Percentiles rank a stretch among this genome's conserved stretches.
phyloP scores from a whole-genome alignment of 768 basidiomycete genomes.

The Hypholoma sublateritium region DNA sequence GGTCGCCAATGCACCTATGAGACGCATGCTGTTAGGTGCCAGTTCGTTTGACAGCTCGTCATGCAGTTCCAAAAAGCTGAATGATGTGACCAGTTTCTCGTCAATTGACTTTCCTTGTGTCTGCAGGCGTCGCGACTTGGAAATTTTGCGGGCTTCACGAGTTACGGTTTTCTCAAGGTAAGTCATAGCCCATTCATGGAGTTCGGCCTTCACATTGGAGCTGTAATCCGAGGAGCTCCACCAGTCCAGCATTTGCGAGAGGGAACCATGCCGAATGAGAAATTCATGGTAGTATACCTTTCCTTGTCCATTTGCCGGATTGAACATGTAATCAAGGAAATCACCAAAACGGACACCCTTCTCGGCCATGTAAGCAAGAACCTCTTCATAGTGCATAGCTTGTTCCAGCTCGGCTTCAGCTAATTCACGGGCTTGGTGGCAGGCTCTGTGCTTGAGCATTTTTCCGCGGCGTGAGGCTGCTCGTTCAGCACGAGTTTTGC shows the following conservation, averaged over 20 bases:
- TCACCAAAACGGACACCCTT: background rate
- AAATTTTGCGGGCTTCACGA: slow-evolving; percentile 20
- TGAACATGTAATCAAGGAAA: slow-evolving; percentile 18
- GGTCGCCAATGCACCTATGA: slow-evolving; percentile 20
- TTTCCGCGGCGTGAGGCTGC: no score
- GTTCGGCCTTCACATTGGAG: slow-evolving; percentile 7
- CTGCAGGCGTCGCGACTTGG: slow-evolving; percentile 16
- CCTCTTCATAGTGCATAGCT: background rate
- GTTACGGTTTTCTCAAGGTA: slow-evolving; percentile 15
- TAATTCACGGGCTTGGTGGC: no score
- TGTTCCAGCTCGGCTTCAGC: no score
- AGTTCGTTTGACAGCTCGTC: background rate
- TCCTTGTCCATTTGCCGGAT: slow-evolving; percentile 20
- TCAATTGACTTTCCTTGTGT: slow-evolving; percentile 10
- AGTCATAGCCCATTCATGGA: slow-evolving; percentile 23
- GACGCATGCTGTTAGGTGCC: slow-evolving; percentile 10
- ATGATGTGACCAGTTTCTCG: slow-evolving; percentile 10
- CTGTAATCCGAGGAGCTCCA: slow-evolving; percentile 24
- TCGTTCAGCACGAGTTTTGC: no score
- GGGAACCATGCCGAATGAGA: slow-evolving; percentile 14
- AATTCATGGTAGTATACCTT: slow-evolving; percentile 22
- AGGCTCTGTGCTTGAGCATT: no score
- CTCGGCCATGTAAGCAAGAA: background rate
- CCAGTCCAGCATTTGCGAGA: slow-evolving; percentile 21
- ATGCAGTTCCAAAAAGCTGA: slow-evolving; percentile 8